Conservation (phyloP, 2,329 filamentous ascomycete species). For the Colletotrichum graminicola region DNA sequence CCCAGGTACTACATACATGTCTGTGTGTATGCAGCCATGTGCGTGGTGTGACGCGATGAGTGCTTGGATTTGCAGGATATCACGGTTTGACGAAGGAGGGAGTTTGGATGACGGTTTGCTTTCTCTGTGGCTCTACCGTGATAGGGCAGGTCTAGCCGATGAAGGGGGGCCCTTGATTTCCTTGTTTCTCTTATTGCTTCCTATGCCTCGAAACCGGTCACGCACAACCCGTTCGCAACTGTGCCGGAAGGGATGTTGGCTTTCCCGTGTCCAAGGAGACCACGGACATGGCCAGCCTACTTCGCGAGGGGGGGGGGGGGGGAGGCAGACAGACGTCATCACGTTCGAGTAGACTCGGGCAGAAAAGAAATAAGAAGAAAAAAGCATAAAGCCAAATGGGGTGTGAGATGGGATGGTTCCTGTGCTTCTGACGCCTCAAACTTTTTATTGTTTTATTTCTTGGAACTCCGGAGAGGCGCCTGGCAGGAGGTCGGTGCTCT, state of each 20-base stretch:
- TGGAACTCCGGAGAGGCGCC: neutral
- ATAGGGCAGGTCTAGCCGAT: neutral
- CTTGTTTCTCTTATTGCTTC: too few species aligned
- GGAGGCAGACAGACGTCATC: neutral
- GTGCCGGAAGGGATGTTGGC: neutral
- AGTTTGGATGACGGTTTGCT: neutral
- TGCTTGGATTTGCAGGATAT: neutral
- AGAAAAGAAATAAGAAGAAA: too few species aligned
- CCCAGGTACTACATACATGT: neutral
- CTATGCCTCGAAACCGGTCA: neutral
- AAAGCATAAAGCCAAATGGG: conserved; percentile 6
- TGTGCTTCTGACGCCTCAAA: neutral
- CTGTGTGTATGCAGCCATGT: neutral
- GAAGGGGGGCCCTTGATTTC: neutral
- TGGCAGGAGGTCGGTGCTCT: neutral
- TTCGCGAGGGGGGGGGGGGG: too few species aligned
- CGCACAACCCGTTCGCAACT: neutral
- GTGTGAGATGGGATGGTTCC: conserved; percentile 9
- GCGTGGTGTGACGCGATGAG: neutral
- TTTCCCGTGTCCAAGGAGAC: too few species aligned
- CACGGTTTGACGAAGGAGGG: neutral
- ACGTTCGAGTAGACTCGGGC: conserved; percentile 21
- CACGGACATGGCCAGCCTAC: too few species aligned
- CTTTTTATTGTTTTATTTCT: too few species aligned
- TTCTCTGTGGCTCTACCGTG: neutral